These are phyloP conservation scores for Trichophyton rubrum DNA, from an alignment of 2,329 filamentous ascomycete genomes.

Conservation along the genomic window DNA sequence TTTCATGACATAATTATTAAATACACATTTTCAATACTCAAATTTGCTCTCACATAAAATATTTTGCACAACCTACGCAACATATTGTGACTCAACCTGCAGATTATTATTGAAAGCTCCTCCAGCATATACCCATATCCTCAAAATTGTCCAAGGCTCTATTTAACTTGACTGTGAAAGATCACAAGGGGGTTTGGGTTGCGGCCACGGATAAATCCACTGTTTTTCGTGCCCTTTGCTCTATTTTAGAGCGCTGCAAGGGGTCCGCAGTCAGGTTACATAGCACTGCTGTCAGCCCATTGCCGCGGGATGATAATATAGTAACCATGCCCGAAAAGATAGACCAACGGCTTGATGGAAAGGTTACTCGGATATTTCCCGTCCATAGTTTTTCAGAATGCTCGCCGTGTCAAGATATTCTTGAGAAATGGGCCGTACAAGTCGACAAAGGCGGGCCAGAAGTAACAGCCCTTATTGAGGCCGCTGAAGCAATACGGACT, in stretches of 20 bases:
- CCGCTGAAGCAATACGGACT: constrained; percentile 52
- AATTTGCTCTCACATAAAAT: neutral
- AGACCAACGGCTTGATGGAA: neutral
- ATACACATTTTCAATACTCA: too few species aligned
- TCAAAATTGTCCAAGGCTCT: neutral
- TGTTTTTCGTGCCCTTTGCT: neutral
- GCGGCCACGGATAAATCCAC: neutral
- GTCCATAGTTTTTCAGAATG: constrained; percentile 27
- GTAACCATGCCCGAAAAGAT: neutral
- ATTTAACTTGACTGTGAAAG: neutral
- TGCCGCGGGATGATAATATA: neutral
- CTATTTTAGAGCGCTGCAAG: neutral
- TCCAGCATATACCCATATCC: neutral
- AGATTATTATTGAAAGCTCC: neutral
- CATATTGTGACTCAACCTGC: neutral
- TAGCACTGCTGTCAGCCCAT: neutral
- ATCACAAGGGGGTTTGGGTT: neutral
- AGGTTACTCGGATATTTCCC: constrained; percentile 25
- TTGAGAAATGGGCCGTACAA: constrained; percentile 31
- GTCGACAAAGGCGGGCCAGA: constrained; percentile 31
- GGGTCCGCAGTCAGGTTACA: neutral
- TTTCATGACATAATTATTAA: neutral
- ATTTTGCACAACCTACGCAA: neutral
- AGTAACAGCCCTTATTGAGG: constrained; percentile 45
- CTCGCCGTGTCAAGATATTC: constrained; percentile 22